phyloP scores from a whole-genome alignment of 106 monocot species.

The Narthecium ossifragum region DNA sequence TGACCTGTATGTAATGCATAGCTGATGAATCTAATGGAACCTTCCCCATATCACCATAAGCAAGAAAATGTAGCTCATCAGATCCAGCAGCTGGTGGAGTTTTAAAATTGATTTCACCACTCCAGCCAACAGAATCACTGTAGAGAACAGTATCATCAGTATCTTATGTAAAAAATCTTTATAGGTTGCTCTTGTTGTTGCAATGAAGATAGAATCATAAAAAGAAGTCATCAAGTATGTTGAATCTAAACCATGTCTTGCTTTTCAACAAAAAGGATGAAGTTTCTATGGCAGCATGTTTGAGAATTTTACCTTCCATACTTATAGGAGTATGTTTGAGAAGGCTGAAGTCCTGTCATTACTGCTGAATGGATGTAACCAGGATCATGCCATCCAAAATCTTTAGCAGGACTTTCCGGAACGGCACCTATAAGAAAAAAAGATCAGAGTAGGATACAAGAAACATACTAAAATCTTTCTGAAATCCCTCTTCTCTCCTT shows the following conservation, averaged over 20 bases:
- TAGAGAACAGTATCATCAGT: background rate
- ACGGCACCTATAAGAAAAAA: slow-evolving; percentile 14
- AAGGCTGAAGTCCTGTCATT: slow-evolving; percentile 56
- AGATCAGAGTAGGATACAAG: background rate
- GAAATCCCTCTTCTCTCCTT: too few relatives aligned
- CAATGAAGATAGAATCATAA: too few relatives aligned
- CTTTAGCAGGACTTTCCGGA: slow-evolving; percentile 53
- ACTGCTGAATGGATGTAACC: slow-evolving; percentile 72
- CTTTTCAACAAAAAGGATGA: too few relatives aligned
- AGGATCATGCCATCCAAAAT: slow-evolving; percentile 86
- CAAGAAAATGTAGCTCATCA: slow-evolving; percentile 34
- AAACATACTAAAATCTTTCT: too few relatives aligned
- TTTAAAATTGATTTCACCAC: slow-evolving; percentile 37
- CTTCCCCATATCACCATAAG: slow-evolving; percentile 82
- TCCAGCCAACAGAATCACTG: slow-evolving; percentile 78
- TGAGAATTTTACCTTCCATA: slow-evolving; percentile 51
- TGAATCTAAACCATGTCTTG: too few relatives aligned
- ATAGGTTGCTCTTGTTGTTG: too few relatives aligned
- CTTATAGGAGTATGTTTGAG: slow-evolving; percentile 39
- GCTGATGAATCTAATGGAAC: slow-evolving; percentile 58
- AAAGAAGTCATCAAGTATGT: too few relatives aligned
- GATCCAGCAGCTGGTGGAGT: slow-evolving; percentile 68
- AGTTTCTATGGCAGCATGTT: too few relatives aligned
- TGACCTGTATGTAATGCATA: slow-evolving; percentile 80
- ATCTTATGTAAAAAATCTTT: background rate